Evolutionary conservation across 2,329 filamentous ascomycete species (phyloP).

Genomic region (Coniochaeta sp.): DNA sequence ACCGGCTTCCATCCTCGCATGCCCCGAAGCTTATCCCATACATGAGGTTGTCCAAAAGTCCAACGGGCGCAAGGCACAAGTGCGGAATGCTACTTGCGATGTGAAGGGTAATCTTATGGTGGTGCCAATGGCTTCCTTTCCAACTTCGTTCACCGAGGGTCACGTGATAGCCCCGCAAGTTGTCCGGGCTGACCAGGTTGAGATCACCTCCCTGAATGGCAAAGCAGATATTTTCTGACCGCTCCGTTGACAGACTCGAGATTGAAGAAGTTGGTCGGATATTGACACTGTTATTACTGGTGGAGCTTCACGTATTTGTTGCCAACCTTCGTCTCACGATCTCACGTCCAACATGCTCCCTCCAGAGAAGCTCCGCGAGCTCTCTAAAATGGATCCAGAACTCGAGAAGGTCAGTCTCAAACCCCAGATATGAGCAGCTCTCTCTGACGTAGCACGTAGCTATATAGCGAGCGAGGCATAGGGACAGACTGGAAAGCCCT

Average conservation of each 20-base stretch:
- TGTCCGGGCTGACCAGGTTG: background rate
- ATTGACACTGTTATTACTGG: too few relatives aligned
- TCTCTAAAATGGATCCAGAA: background rate
- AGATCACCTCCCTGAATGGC: background rate
- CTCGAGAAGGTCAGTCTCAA: background rate
- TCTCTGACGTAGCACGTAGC: background rate
- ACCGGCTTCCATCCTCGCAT: background rate
- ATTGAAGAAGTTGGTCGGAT: too few relatives aligned
- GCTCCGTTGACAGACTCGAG: too few relatives aligned
- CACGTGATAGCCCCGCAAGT: background rate
- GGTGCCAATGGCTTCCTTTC: too few relatives aligned
- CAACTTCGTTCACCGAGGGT: background rate
- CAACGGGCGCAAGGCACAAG: too few relatives aligned
- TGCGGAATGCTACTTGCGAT: too few relatives aligned
- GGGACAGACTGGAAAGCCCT: background rate
- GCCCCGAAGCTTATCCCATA: background rate
- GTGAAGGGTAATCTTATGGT: too few relatives aligned
- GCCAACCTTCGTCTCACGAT: too few relatives aligned
- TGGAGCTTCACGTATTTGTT: too few relatives aligned
- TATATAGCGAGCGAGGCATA: background rate
- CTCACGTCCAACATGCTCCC: background rate
- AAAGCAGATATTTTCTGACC: background rate
- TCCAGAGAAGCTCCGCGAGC: background rate
- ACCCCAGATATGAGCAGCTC: background rate
- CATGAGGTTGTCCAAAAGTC: too few relatives aligned